phyloP scores from a whole-genome alignment of 257 asterid species.

The Lycium ferocissimum region DNA sequence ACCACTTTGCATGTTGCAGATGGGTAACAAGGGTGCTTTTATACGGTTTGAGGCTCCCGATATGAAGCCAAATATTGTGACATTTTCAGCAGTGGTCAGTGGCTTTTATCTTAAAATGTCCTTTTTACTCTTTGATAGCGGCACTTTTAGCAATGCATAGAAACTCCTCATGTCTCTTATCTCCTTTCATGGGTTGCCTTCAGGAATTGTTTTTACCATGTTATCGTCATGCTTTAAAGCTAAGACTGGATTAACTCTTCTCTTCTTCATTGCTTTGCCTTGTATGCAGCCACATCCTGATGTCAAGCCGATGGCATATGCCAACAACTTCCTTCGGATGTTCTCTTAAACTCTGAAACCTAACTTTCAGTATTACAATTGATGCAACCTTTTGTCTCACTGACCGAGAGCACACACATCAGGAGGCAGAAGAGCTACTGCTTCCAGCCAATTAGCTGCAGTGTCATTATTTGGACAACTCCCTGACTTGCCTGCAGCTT shows the following conservation, averaged over 20 bases:
- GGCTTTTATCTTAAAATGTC: constrained; percentile 30
- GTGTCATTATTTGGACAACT: constrained; percentile 17
- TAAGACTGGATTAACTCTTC: neutral
- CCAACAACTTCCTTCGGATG: constrained; percentile 89
- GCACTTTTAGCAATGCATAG: neutral
- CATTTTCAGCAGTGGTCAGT: constrained; percentile 98
- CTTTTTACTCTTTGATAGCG: neutral
- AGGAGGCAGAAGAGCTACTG: neutral
- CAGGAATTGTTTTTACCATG: neutral
- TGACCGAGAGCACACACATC: neutral
- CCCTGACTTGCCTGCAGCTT: constrained; percentile 29
- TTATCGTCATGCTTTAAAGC: neutral
- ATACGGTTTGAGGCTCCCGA: constrained; percentile 94
- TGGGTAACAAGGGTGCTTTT: constrained; percentile 99
- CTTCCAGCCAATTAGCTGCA: constrained; percentile 36
- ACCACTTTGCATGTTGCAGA: constrained; percentile 56
- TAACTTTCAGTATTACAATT: constrained; percentile 21
- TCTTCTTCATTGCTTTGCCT: constrained; percentile 18
- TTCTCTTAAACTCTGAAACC: constrained; percentile 49
- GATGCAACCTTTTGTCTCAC: constrained; percentile 16
- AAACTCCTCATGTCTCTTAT: neutral
- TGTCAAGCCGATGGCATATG: constrained; percentile 97
- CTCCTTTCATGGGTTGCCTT: neutral
- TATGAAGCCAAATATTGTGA: constrained; percentile 81
- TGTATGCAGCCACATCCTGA: constrained; percentile 90